These are phyloP conservation scores for Taphrina flavorubra DNA, from an alignment of 1,139 yeast species.

Conservation along the genomic window DNA sequence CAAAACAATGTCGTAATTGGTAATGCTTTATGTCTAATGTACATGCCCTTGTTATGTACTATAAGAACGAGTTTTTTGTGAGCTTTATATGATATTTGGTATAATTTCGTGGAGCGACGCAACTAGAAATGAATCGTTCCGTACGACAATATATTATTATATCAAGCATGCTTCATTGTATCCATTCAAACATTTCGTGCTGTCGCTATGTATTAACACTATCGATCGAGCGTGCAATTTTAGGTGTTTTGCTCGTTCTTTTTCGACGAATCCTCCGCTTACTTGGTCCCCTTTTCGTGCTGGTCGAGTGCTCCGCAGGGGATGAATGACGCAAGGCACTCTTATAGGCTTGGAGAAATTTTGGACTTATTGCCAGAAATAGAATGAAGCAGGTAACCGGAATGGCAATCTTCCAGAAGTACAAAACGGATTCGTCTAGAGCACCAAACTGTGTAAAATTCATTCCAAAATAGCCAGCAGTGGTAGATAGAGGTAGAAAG, in stretches of 20 bases:
- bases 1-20: too few species aligned
- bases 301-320: too few species aligned
- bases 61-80: too few species aligned
- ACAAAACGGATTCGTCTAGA: conserved; percentile 55
- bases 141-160: too few species aligned
- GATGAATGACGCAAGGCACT: neutral
- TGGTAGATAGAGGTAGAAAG: conserved; percentile 6
- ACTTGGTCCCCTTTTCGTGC: neutral
- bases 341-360: neutral
- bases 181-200: too few species aligned
- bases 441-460: conserved; percentile 60
- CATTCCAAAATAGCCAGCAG: conserved; percentile 62
- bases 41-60: too few species aligned
- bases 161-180: too few species aligned
- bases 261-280: neutral
- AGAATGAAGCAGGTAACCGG: conserved; percentile 54
- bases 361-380: conserved; percentile 7
- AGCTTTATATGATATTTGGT: too few species aligned
- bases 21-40: too few species aligned
- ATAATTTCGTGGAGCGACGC: too few species aligned
- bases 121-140: too few species aligned
- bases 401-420: conserved; percentile 61
- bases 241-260: neutral
- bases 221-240: neutral
- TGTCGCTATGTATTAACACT: neutral